Evolutionary conservation across 2,329 filamentous ascomycete species (phyloP).

Genomic region (Aspergillus awamori): DNA sequence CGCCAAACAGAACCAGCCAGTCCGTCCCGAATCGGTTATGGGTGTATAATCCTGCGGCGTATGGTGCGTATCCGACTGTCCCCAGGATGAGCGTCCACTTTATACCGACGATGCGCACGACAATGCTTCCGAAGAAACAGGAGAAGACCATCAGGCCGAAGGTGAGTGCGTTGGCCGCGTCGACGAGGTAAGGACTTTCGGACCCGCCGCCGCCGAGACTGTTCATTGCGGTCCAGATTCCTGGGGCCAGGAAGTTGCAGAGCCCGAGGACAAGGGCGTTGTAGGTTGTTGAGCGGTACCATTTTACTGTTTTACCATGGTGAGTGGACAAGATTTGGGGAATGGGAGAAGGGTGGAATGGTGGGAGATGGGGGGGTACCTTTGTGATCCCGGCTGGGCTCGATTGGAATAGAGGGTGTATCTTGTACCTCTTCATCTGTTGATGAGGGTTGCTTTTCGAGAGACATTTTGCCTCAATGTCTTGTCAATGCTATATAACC

Average conservation of each 20-base stretch:
- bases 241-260: constrained; percentile 70
- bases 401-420: background rate
- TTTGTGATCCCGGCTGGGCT: constrained; percentile 5
- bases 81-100: constrained; percentile 72
- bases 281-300: constrained; percentile 72
- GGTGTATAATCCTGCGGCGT: constrained; percentile 69
- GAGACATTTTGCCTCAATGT: background rate
- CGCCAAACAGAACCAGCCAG: constrained; percentile 71
- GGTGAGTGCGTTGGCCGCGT: constrained; percentile 70
- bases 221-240: constrained; percentile 76
- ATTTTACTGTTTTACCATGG: constrained; percentile 53
- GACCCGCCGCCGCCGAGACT: constrained; percentile 70
- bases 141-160: constrained; percentile 74
- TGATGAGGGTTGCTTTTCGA: constrained; percentile 20
- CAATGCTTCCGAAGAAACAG: constrained; percentile 65
- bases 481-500: background rate
- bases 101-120: constrained; percentile 70
- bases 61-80: constrained; percentile 72
- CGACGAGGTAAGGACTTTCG: constrained; percentile 67
- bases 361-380: constrained; percentile 13
- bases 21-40: constrained; percentile 71
- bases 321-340: too few species aligned
- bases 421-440: constrained; percentile 25
- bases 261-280: constrained; percentile 72
- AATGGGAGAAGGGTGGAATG: too few species aligned